A percentile compares a stretch with the other conserved stretches of the same genome.
Conservation (phyloP, 352 stramenopile genomes). For the Bremia lactucae region DNA sequence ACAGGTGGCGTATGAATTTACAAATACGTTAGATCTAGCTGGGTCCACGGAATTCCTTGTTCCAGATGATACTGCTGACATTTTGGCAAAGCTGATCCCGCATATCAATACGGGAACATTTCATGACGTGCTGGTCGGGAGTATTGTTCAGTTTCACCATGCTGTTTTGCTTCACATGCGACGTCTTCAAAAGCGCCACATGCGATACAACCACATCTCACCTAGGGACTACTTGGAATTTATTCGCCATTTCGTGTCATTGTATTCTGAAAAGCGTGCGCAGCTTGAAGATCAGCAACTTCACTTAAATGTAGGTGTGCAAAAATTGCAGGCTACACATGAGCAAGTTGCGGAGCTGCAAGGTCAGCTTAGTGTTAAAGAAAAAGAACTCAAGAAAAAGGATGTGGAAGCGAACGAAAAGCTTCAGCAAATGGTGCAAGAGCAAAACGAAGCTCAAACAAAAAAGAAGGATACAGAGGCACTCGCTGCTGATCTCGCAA, state of each 20-base stretch:
- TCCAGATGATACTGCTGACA: constrained; percentile 31
- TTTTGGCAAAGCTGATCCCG: constrained; percentile 51
- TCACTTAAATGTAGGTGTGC: constrained; percentile 97
- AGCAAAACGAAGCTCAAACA: constrained; percentile 96
- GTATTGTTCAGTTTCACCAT: constrained; percentile 85
- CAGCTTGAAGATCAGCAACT: constrained; percentile 94
- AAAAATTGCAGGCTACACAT: constrained; percentile 96
- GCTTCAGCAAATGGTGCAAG: constrained; percentile 97
- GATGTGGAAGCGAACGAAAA: constrained; percentile 96
- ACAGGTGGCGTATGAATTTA: constrained; percentile 98
- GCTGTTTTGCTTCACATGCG: constrained; percentile 77
- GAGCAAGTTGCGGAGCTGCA: constrained; percentile 92
- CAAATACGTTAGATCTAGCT: constrained; percentile 90
- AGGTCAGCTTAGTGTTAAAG: constrained; percentile 88
- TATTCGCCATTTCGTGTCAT: constrained; percentile 82
- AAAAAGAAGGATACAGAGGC: constrained; percentile 94
- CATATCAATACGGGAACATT: constrained; percentile 61
- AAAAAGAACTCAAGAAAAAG: constrained; percentile 92
- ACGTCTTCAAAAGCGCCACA: constrained; percentile 75
- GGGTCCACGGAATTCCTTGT: constrained; percentile 69
- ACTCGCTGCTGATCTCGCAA: constrained; percentile 90
- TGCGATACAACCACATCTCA: constrained; percentile 86
- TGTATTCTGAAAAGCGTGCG: constrained; percentile 88
- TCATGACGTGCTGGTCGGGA: constrained; percentile 68
- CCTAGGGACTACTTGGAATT: constrained; percentile 90